phyloP scores from a whole-genome alignment of 768 basidiomycete species.

The Lentinus tigrinus region DNA sequence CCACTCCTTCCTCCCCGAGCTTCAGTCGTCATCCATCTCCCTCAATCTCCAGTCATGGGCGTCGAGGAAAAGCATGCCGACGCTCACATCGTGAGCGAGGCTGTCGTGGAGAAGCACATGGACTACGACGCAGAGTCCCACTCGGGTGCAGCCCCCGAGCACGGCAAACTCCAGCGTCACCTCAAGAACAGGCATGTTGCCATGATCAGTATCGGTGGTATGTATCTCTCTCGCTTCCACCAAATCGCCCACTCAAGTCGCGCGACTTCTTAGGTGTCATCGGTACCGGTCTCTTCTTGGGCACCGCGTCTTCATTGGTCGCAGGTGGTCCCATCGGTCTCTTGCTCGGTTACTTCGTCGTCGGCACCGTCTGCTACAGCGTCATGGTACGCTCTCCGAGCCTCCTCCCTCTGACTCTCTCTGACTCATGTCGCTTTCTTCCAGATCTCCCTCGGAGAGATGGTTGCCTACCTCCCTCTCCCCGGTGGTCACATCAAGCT shows the following conservation, averaged over 20 bases:
- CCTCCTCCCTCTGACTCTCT: background rate
- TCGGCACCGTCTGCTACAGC: conserved; percentile 68
- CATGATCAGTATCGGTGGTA: conserved; percentile 62
- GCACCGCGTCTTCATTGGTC: conserved; percentile 49
- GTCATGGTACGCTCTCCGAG: conserved; percentile 55
- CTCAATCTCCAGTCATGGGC: conserved; percentile 7
- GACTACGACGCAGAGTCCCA: conserved; percentile 18
- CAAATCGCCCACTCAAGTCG: background rate
- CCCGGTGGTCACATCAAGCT: conserved; percentile 80
- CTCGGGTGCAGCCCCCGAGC: background rate
- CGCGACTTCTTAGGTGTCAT: conserved; percentile 36
- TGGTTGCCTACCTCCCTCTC: conserved; percentile 77
- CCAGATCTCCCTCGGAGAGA: conserved; percentile 70
- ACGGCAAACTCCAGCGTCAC: conserved; percentile 26
- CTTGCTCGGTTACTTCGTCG: conserved; percentile 62
- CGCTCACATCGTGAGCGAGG: conserved; percentile 5
- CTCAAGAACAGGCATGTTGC: conserved; percentile 69
- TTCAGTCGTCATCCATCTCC: background rate
- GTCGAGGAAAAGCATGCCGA: conserved; percentile 10
- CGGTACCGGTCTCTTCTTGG: conserved; percentile 43
- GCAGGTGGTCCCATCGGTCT: conserved; percentile 59
- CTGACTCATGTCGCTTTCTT: conserved; percentile 1
- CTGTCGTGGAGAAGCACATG: conserved; percentile 11
- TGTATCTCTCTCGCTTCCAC: background rate
- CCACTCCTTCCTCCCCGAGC: background rate